Evolutionary conservation across 2,329 filamentous ascomycete genomes (phyloP), one percentile per base, ranked within the genome.

Genomic region (Stagonosporopsis tanaceti): DNA sequence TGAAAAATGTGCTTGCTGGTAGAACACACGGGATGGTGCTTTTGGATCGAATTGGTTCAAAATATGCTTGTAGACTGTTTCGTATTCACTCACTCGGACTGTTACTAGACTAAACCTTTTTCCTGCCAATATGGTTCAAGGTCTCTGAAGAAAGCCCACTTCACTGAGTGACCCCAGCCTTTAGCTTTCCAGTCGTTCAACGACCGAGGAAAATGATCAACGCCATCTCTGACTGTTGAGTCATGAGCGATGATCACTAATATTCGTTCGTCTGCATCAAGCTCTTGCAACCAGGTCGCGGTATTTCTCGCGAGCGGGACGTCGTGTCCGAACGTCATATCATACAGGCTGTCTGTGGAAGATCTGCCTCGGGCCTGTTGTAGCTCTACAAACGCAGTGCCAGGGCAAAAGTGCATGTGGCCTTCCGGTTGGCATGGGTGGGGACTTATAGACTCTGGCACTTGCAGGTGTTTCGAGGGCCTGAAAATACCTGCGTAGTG

Each of bases 181-280:
- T 60, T 65, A n/a, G 61, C 54, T 48, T 65, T 69, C 68, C 69
- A 73, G 6, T 58, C 57, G 54, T 71, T 70, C 17, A 69, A 32
- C 15, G 48, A 50, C 8, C 61, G 60, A 11, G 70, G 70, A 34
- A 70, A 73, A 44, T 64, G 64, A 3, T 67, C 61, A 4, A 72
- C 60, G 4, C 65, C 63, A 53, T 65, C 66, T 47, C 59, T 48
- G 3, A 73, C 57, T 12, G 66, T 66, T 8, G 62, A 58, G 47
- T 73, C 70, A 50, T 73, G 70, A 30, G 70, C 66, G 25, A 73
- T 65, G 38, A 69, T 60, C 2, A 72, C 66, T 12, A 73, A 67
- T 0, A 73, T 57, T 15, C 64, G 53, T 4, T 68, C 62, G 42
- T 65, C 58, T 12, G 59, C 63, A 35, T 71, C 69, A 9, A 72